Evolutionary conservation across 768 basidiomycete species (phyloP), one percentile per base, ranked within the genome.

Genomic region (Russula sp.): DNA sequence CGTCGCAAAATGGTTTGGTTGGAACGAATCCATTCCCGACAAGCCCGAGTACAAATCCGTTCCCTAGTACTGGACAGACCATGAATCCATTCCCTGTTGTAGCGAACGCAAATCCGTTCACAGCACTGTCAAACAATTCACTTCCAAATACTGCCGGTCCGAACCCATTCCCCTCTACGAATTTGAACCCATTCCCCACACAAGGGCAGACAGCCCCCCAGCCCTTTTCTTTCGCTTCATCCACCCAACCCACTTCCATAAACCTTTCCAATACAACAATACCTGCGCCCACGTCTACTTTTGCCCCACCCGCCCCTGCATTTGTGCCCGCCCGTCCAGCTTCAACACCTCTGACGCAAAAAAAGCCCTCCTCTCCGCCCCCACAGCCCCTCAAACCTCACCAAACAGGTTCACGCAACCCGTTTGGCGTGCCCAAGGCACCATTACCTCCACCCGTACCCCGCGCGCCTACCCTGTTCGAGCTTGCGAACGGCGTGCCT

Each of bases 331-430:
- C 79, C 20, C 84, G 87, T 6, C 86, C 86, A 16, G 84, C 83
- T 0, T 91, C 90, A 1, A 89, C 90, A 1, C 90, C 90, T 9
- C 77, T 87, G 22, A 80, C 79, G 46, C 68, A 75, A 34, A 65
- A 70, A 35, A 68, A 69, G 7, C 75, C 79, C 2, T 61, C 66
- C 7, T 80, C 80, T 5, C 78, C 80, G 41, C 66, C 75, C 3
- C 77, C 79, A 2, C 84, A 86, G 68, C 84, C 85, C 7, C 80
- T 98, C 32, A 86, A 84, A 68, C 80, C 93, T 7, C 95, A 98
- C 71, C 85, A 88, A 71, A 99, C 97, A 3, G 96, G 97, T 32
- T 91, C 92, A 7, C 86, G 84, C 67, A 99, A 99, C 79, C 97
- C 97, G 3, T 99, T 99, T 65, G 95, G 93, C 7, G 82, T 83